phyloP scores from a whole-genome alignment of 2,329 filamentous ascomycete genomes.

The Calycina herbarum region DNA sequence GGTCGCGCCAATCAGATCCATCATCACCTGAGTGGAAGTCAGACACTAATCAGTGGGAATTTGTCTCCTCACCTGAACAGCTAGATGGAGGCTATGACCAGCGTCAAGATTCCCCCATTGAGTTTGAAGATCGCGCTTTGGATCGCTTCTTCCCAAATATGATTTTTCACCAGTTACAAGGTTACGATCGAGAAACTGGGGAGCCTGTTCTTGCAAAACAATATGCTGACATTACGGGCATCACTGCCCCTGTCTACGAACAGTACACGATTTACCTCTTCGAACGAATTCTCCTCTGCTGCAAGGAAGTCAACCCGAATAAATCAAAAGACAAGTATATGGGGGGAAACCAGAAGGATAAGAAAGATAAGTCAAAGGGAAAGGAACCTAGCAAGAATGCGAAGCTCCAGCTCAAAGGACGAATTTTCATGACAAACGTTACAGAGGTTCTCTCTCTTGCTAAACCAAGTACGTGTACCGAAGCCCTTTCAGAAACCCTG shows the following conservation, averaged over 20 bases:
- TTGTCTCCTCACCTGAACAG: constrained; percentile 10
- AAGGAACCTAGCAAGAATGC: constrained; percentile 64
- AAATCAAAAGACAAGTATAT: constrained; percentile 75
- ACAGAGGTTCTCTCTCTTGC: constrained; percentile 87
- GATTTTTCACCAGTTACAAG: constrained; percentile 20
- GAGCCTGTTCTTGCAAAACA: constrained; percentile 22
- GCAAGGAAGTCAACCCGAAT: constrained; percentile 87
- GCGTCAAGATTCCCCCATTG: constrained; percentile 12
- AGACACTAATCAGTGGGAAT: constrained; percentile 13
- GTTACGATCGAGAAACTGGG: constrained; percentile 16
- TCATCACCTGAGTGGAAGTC: not conserved
- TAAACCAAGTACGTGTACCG: constrained; percentile 70
- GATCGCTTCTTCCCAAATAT: constrained; percentile 17
- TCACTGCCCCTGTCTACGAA: constrained; percentile 24
- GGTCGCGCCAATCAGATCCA: constrained; percentile 8
- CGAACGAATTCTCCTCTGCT: constrained; percentile 91
- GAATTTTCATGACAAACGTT: constrained; percentile 99
- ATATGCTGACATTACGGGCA: constrained; percentile 31
- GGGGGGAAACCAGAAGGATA: constrained; percentile 63
- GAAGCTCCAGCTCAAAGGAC: constrained; percentile 90
- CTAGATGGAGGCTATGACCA: constrained; percentile 15
- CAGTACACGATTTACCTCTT: constrained; percentile 98
- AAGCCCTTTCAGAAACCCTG: constrained; percentile 8
- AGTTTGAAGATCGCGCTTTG: constrained; percentile 14
- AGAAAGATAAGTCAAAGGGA: constrained; percentile 75